phyloP scores from a whole-genome alignment of 176 grass and related monocot species.

The Alloteropsis semialata region DNA sequence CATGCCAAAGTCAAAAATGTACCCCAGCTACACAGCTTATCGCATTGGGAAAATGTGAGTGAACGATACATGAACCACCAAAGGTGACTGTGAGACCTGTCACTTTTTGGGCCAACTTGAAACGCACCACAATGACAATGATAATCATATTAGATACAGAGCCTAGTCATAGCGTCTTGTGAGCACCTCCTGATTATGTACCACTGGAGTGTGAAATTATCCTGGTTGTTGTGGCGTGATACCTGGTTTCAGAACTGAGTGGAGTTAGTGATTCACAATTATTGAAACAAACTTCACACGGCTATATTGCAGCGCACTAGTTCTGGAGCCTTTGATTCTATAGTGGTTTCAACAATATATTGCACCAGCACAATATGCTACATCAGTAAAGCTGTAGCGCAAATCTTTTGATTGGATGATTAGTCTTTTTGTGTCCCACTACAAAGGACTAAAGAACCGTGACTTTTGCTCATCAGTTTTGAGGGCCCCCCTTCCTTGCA shows the following conservation, averaged over 20 bases:
- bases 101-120: slow-evolving; percentile 30
- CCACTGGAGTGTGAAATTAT: background rate
- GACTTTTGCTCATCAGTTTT: slow-evolving; percentile 2
- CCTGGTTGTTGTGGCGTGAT: background rate
- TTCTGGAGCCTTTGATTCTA: background rate
- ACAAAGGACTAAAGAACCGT: background rate
- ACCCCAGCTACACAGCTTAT: background rate
- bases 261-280: background rate
- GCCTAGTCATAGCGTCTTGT: slow-evolving; percentile 6
- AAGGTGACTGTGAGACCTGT: slow-evolving; percentile 30
- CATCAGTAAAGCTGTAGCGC: background rate
- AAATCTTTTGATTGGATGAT: background rate
- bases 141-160: slow-evolving; percentile 7
- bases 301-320: background rate
- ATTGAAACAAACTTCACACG: background rate
- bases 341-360: background rate
- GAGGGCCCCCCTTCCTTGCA: background rate
- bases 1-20: background rate
- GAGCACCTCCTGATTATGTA: background rate
- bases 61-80: slow-evolving; percentile 19
- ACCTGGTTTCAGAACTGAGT: background rate
- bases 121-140: slow-evolving; percentile 9
- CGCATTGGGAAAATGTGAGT: slow-evolving; percentile 10
- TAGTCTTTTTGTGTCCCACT: background rate
- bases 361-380: background rate